phyloP scores from a whole-genome alignment of 768 basidiomycete species.

The Aureoboletus auriporus region DNA sequence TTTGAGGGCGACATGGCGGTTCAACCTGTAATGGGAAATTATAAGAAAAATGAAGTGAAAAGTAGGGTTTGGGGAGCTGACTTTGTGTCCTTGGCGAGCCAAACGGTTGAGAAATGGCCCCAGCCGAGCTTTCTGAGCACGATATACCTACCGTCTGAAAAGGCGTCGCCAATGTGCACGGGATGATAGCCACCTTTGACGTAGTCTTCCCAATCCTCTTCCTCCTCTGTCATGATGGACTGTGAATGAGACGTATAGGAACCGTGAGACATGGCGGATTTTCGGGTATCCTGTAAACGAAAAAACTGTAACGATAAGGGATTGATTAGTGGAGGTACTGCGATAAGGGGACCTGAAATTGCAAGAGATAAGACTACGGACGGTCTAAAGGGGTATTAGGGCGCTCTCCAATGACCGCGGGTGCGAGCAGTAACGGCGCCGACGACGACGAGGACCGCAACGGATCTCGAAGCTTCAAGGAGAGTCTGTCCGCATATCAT shows the following conservation, averaged over 20 bases:
- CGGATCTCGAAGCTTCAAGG: not conserved
- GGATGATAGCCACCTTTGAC: conserved; percentile 83
- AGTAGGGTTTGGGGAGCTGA: conserved; percentile 33
- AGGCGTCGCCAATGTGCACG: conserved; percentile 91
- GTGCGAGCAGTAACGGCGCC: not conserved
- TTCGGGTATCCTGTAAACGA: conserved; percentile 33
- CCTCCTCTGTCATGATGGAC: conserved; percentile 86
- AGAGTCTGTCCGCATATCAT: not conserved
- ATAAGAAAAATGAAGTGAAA: conserved; percentile 13
- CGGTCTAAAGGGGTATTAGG: conserved; percentile 26
- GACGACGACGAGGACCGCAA: not conserved
- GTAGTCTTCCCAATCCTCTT: conserved; percentile 92
- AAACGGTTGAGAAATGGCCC: conserved; percentile 94
- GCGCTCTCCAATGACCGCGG: not conserved
- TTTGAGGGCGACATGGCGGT: conserved; percentile 97
- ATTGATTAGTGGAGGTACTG: conserved; percentile 13
- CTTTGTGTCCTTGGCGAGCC: conserved; percentile 84
- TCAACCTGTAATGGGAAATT: conserved; percentile 54
- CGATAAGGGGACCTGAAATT: conserved; percentile 28
- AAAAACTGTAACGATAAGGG: conserved; percentile 26
- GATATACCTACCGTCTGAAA: conserved; percentile 81
- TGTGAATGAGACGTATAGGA: conserved; percentile 68
- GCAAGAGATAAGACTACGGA: conserved; percentile 30
- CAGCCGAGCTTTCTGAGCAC: conserved; percentile 95
- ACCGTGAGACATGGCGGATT: conserved; percentile 60